These are phyloP conservation scores for Podospora conica DNA, from an alignment of 495 filamentous ascomycete genomes.

Conservation along the genomic window DNA sequence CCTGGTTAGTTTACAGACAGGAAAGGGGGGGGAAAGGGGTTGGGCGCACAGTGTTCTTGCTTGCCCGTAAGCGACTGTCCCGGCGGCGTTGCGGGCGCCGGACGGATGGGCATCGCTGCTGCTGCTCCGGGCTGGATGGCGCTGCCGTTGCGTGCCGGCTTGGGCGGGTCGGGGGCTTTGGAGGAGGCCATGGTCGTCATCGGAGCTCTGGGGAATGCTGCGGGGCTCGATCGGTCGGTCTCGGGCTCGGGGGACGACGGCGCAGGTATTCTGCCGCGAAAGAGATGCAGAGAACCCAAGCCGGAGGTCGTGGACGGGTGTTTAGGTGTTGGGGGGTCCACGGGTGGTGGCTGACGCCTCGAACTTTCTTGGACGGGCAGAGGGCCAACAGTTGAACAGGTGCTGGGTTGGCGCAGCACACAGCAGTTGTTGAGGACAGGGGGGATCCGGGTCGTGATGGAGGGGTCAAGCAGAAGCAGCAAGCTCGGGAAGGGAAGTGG, in stretches of 20 bases:
- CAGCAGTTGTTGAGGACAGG: neutral
- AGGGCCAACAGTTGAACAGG: neutral
- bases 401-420: neutral
- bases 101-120: constrained; percentile 14
- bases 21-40: neutral
- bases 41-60: constrained; percentile 89
- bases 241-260: neutral
- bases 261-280: neutral
- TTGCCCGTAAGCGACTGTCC: constrained; percentile 69
- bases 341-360: neutral
- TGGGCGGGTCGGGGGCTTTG: neutral
- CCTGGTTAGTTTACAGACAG: neutral
- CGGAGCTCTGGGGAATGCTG: neutral
- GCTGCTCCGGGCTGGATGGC: constrained; percentile 11
- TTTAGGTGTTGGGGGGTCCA: neutral
- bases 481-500: neutral
- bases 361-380: neutral
- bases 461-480: no score
- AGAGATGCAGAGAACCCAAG: neutral
- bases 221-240: neutral
- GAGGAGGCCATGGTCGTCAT: neutral
- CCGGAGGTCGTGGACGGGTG: neutral
- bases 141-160: constrained; percentile 5
- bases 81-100: constrained; percentile 13
- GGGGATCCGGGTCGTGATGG: neutral